These are phyloP conservation scores for Salvia sclarea DNA, from an alignment of 305 asterid genomes.

Conservation along the genomic window DNA sequence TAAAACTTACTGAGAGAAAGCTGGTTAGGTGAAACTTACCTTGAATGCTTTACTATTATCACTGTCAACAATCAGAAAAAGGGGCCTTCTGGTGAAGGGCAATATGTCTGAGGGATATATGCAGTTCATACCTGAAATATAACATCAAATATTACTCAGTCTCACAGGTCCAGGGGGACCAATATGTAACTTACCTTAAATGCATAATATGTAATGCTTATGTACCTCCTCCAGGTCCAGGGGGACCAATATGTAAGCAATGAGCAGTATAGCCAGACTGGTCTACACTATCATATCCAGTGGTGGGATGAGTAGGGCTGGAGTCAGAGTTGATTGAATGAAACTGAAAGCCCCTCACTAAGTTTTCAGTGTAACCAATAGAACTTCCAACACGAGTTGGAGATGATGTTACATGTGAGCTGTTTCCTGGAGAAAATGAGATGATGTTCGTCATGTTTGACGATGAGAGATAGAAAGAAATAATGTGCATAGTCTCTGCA, in stretches of 20 bases:
- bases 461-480: slow-evolving; percentile 26
- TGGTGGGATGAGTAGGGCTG: slow-evolving; percentile 42
- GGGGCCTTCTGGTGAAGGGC: slow-evolving; percentile 96
- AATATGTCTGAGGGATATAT: slow-evolving; percentile 81
- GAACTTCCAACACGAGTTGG: slow-evolving; percentile 58
- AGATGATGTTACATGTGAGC: slow-evolving; percentile 50
- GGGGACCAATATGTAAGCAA: slow-evolving; percentile 74
- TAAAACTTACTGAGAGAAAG: slow-evolving; percentile 21
- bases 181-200: too few relatives aligned
- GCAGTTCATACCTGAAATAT: slow-evolving; percentile 69
- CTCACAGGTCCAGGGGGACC: slow-evolving; percentile 53
- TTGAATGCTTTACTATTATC: slow-evolving; percentile 78
- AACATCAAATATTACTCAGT: slow-evolving; percentile 28
- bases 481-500: slow-evolving; percentile 21
- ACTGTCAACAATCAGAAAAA: slow-evolving; percentile 82
- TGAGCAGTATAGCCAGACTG: slow-evolving; percentile 45
- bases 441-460: slow-evolving; percentile 30
- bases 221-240: slow-evolving; percentile 71
- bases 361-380: slow-evolving; percentile 49
- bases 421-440: slow-evolving; percentile 54
- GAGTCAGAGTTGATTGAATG: slow-evolving; percentile 54
- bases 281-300: slow-evolving; percentile 47
- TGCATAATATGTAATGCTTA: slow-evolving; percentile 10
- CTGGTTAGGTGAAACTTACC: slow-evolving; percentile 49
- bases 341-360: slow-evolving; percentile 56